Percentiles rank a stretch among this genome's conserved stretches.
phyloP scores from a whole-genome alignment of 345 rosid species.

The Psidium friedrichsthalianum region DNA sequence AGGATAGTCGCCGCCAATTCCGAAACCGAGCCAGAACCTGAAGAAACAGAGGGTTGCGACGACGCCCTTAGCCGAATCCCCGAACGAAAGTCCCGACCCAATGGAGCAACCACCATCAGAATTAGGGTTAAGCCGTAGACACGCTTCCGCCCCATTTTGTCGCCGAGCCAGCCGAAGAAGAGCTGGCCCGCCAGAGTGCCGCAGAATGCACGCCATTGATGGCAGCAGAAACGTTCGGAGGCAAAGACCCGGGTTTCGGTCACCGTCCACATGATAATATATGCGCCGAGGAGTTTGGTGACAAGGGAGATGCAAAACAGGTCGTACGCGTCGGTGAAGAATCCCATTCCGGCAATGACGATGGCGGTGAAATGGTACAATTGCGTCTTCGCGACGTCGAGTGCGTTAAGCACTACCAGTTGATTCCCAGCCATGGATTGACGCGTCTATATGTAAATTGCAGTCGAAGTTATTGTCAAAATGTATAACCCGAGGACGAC shows the following conservation, averaged over 20 bases:
- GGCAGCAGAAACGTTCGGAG: conserved; percentile 43
- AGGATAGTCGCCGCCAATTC: conserved; percentile 82
- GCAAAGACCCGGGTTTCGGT: conserved; percentile 46
- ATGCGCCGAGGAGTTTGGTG: conserved; percentile 63
- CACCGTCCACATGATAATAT: conserved; percentile 40
- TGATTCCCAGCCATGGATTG: conserved; percentile 25
- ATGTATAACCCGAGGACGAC: neutral
- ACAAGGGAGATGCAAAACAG: conserved; percentile 67
- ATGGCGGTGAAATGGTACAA: conserved; percentile 52
- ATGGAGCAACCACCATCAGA: conserved; percentile 56
- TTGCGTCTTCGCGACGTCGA: conserved; percentile 51
- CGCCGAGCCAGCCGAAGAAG: conserved; percentile 84
- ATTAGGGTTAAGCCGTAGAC: conserved; percentile 60
- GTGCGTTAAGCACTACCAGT: conserved; percentile 38
- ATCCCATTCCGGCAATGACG: conserved; percentile 75
- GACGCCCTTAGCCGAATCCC: conserved; percentile 22
- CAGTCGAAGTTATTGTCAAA: neutral
- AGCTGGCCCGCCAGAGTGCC: conserved; percentile 72
- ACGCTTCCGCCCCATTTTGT: conserved; percentile 56
- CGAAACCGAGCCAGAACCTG: conserved; percentile 83
- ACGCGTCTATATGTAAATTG: neutral
- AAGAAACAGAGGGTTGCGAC: conserved; percentile 67
- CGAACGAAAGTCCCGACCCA: conserved; percentile 54
- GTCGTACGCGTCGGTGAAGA: conserved; percentile 77
- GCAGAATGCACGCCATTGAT: conserved; percentile 70